Evolutionary conservation across 495 filamentous ascomycete species (phyloP).

Genomic region (Chaetomium cochliodes): DNA sequence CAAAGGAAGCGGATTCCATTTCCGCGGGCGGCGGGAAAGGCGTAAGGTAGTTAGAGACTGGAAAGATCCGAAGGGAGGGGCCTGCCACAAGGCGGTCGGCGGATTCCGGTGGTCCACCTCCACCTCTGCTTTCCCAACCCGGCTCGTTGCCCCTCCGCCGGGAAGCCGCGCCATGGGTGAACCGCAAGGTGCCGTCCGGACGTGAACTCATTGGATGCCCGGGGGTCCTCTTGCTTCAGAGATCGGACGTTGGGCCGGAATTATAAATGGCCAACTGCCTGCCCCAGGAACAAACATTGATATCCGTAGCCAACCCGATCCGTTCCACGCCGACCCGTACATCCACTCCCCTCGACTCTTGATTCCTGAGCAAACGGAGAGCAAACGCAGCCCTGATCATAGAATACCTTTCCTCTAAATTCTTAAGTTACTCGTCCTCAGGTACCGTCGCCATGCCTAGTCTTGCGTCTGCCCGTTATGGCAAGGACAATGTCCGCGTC

Average conservation of each 20-base stretch:
- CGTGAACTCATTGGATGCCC: conserved; percentile 4
- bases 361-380: background rate
- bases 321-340: background rate
- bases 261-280: conserved; percentile 5
- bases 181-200: conserved; percentile 30
- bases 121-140: background rate
- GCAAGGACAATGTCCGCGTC: conserved; percentile 97
- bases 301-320: background rate
- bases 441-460: conserved; percentile 48
- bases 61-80: conserved; percentile 1
- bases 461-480: conserved; percentile 76
- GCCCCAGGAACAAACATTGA: background rate
- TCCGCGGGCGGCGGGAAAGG: conserved; percentile 6
- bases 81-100: conserved; percentile 33
- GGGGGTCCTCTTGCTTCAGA: background rate
- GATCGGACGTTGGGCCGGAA: background rate
- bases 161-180: conserved; percentile 27
- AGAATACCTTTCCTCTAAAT: background rate
- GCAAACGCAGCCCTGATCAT: background rate
- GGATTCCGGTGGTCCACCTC: conserved; percentile 36
- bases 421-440: background rate
- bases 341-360: background rate
- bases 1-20: background rate
- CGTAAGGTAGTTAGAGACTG: background rate
- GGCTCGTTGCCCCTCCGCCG: conserved; percentile 22